Base-by-base conservation (phyloP, 2,329 filamentous ascomycete genomes). In the Cercospora zeina region DNA sequence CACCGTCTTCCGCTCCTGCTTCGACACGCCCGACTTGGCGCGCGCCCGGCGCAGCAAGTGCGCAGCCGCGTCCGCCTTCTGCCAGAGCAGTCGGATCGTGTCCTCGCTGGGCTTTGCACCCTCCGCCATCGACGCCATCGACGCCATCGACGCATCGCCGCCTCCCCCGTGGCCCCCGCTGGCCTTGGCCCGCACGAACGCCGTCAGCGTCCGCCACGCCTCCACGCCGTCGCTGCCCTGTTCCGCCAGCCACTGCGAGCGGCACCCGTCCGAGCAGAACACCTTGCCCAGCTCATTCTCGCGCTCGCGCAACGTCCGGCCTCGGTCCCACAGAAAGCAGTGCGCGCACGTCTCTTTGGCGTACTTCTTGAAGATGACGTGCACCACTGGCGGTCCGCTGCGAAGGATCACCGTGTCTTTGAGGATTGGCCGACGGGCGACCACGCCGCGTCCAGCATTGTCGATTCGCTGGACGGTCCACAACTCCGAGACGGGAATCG, bases 321-420 rank as follows among this genome's bases (percentile, higher is more conserved):
- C 80, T 21, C 76, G 71, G 31, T 81, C 76, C 68, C 81, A 82
- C 19, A 62, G 59, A 59, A 82, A 81, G 68, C 80, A 82, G 27
- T 77, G 71, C 0, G 76, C 79, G 69, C 80, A 82, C 10, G 81
- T 79, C 71, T 82, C 80, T 42, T 78, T 78, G 8, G 77, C 73
- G 67, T 81, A 81, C 54, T 79, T 74, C 51, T 78, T 76, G 42
- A 79, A 74, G 3, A 82, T 63, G 8, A 81, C 77, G 31, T 73
- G 74, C 1, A 77, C 70, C 3, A 75, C 72, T 1, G 79, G 74
- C 16, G 76, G 72, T n/a, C 71, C 67, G 16, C 76, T 75, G 16
- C 71, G 71, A 63, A 73, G 75, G 7, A 81, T 62, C 7, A 75
- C 62, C 0, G 77, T 77, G 45, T 70, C 71, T 5, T 69, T 58